phyloP scores from a whole-genome alignment of 1,139 yeast species.

The Yamadazyma diddensiae region DNA sequence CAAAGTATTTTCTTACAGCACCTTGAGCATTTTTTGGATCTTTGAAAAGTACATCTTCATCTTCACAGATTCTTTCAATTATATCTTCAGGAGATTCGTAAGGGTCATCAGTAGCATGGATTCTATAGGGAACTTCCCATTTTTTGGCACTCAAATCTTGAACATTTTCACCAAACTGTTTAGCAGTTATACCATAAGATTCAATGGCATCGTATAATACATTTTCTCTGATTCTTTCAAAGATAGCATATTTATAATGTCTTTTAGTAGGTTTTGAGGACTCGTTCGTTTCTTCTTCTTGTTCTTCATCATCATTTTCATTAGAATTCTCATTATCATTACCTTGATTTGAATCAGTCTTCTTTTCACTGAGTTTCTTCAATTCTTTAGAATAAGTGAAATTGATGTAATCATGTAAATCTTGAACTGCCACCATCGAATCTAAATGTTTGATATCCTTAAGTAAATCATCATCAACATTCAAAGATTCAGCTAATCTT shows the following conservation, averaged over 20 bases:
- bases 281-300: slow-evolving; percentile 14
- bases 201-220: slow-evolving; percentile 65
- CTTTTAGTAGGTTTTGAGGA: slow-evolving; percentile 38
- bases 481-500: slow-evolving; percentile 54
- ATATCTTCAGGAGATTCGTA: slow-evolving; percentile 62
- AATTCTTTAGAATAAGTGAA: slow-evolving; percentile 78
- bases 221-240: slow-evolving; percentile 73
- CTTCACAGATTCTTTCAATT: slow-evolving; percentile 53
- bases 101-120: slow-evolving; percentile 76
- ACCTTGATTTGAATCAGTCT: slow-evolving; percentile 12
- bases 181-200: slow-evolving; percentile 75
- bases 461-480: slow-evolving; percentile 54
- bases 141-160: slow-evolving; percentile 53
- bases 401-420: slow-evolving; percentile 77
- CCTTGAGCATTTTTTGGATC: slow-evolving; percentile 64
- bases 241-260: slow-evolving; percentile 69
- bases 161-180: slow-evolving; percentile 81
- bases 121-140: slow-evolving; percentile 52
- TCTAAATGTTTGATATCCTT: slow-evolving; percentile 59
- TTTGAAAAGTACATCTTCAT: slow-evolving; percentile 53
- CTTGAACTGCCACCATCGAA: slow-evolving; percentile 80
- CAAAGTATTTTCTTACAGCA: slow-evolving; percentile 71
- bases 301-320: slow-evolving; percentile 14
- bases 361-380: slow-evolving; percentile 35
- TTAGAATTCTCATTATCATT: slow-evolving; percentile 8